These are phyloP conservation scores for Nicotiana otophora DNA, from an alignment of 257 asterid genomes.

Conservation along the genomic window DNA sequence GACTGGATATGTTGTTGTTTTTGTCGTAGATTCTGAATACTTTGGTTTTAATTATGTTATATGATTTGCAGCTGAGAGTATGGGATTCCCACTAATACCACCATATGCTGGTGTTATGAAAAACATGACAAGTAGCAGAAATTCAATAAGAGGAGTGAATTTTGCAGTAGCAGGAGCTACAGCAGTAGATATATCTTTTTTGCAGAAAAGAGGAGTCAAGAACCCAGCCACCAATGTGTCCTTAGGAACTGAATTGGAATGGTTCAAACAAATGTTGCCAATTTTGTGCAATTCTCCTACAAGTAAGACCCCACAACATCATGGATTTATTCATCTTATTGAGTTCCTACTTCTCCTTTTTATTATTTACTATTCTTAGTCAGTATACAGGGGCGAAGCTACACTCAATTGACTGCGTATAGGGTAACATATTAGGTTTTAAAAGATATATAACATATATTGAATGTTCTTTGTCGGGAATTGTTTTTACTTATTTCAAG, in stretches of 20 bases:
- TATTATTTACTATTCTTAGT: no score
- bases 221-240: background rate
- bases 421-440: no score
- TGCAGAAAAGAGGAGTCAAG: background rate
- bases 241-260: background rate
- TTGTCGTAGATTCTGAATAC: no score
- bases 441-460: no score
- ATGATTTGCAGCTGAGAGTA: conserved; percentile 12
- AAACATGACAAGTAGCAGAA: background rate
- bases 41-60: no score
- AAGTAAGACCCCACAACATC: background rate
- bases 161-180: conserved; percentile 20
- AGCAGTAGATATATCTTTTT: conserved; percentile 2
- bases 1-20: no score
- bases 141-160: conserved; percentile 16
- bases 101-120: conserved; percentile 12
- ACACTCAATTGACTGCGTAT: no score
- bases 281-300: background rate
- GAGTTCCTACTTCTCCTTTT: background rate
- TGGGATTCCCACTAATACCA: conserved; percentile 17
- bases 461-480: no score
- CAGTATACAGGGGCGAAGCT: no score
- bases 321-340: background rate
- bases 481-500: no score
- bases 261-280: conserved; percentile 9